Percentiles rank a stretch among this genome's conserved stretches.
These are phyloP conservation scores for Liquidambar formosana DNA, from an alignment of 164 flowering plant genomes.

Conservation along the genomic window DNA sequence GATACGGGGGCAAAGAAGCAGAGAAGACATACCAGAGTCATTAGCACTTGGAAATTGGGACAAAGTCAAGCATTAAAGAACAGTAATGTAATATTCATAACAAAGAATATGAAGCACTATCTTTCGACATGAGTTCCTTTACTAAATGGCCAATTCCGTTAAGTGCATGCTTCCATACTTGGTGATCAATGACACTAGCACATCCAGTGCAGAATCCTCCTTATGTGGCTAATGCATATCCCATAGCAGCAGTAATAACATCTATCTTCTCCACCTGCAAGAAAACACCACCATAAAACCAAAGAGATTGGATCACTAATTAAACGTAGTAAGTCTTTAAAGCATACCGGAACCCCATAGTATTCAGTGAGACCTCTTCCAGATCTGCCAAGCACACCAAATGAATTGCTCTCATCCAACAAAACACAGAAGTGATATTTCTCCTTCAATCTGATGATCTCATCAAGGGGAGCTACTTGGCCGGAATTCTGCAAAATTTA, in stretches of 20 bases:
- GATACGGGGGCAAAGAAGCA: constrained; percentile 98
- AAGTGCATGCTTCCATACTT: constrained; percentile 43
- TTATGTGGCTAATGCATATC: constrained; percentile 88
- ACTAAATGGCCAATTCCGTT: neutral
- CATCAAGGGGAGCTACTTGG: constrained; percentile 82
- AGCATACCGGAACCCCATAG: constrained; percentile 86
- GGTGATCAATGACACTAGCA: constrained; percentile 89
- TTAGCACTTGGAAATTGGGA: constrained; percentile 6
- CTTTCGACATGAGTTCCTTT: no score
- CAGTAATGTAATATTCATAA: no score
- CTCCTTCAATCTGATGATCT: no score
- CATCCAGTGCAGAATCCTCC: constrained; percentile 99
- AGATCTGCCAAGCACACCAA: constrained; percentile 90
- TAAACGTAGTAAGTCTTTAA: neutral
- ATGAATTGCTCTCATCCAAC: constrained; percentile 93
- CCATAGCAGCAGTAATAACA: constrained; percentile 97
- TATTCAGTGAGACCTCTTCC: constrained; percentile 98
- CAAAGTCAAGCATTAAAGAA: no score
- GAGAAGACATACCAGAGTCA: constrained; percentile 89
- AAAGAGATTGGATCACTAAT: constrained; percentile 7
- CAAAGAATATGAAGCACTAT: no score
- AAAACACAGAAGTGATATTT: constrained; percentile 86
- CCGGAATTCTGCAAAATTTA: constrained; percentile 83
- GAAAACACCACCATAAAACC: constrained; percentile 14
- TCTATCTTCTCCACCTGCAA: constrained; percentile 89